These are phyloP conservation scores for Penicillium steckii DNA, from an alignment of 495 filamentous ascomycete genomes.

Conservation along the genomic window DNA sequence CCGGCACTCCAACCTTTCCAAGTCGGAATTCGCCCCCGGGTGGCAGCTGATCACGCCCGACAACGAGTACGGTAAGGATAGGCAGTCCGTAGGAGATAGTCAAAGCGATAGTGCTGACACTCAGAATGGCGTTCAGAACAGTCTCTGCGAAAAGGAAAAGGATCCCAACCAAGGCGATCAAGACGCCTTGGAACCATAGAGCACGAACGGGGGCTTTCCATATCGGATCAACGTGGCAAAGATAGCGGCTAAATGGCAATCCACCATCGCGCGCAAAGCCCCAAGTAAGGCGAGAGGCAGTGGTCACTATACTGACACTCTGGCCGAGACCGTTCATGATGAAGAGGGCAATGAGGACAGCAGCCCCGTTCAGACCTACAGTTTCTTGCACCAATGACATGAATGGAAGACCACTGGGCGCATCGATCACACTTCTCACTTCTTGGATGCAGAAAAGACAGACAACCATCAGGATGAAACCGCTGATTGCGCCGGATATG, in stretches of 20 bases:
- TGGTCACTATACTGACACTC: slow-evolving; percentile 43
- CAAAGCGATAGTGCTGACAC: slow-evolving; percentile 46
- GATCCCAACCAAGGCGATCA: slow-evolving; percentile 41
- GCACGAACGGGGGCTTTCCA: slow-evolving; percentile 41
- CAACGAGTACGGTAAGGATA: slow-evolving; percentile 34
- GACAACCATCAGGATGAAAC: slow-evolving; percentile 70
- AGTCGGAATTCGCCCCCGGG: slow-evolving; percentile 35
- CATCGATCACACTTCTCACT: slow-evolving; percentile 53
- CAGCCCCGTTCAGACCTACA: slow-evolving; percentile 31
- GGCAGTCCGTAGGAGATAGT: slow-evolving; percentile 46
- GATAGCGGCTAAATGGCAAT: slow-evolving; percentile 40
- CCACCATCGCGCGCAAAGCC: slow-evolving; percentile 57
- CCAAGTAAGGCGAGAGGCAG: slow-evolving; percentile 51
- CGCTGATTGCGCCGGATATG: slow-evolving; percentile 46
- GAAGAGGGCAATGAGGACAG: slow-evolving; percentile 41
- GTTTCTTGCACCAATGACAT: slow-evolving; percentile 41
- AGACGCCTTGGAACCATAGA: slow-evolving; percentile 39
- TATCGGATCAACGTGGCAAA: slow-evolving; percentile 31
- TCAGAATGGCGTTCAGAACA: slow-evolving; percentile 44
- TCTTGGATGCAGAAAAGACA: slow-evolving; percentile 70
- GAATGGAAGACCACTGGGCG: slow-evolving; percentile 40
- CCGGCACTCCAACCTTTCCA: slow-evolving; percentile 27
- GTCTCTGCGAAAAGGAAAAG: slow-evolving; percentile 46
- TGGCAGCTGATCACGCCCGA: slow-evolving; percentile 42
- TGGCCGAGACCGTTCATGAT: slow-evolving; percentile 45